phyloP scores from a whole-genome alignment of 2,329 filamentous ascomycete genomes.

The Hypoxylon sp. region DNA sequence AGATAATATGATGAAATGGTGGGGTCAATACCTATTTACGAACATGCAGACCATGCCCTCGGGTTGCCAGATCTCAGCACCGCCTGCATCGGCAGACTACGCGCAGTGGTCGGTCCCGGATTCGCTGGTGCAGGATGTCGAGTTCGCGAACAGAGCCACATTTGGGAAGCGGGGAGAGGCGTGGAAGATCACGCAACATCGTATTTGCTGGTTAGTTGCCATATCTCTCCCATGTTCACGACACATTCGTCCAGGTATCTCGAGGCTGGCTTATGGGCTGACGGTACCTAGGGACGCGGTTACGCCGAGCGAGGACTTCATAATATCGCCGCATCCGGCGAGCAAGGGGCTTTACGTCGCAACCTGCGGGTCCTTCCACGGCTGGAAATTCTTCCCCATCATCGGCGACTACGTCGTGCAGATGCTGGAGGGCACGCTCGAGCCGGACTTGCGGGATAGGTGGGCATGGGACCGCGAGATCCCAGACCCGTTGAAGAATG shows the following conservation, averaged over 20 bases:
- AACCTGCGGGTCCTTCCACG: slow-evolving; percentile 71
- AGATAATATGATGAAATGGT: slow-evolving; percentile 64
- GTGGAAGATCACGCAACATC: slow-evolving; percentile 68
- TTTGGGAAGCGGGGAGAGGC: slow-evolving; percentile 63
- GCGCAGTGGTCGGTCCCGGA: slow-evolving; percentile 68
- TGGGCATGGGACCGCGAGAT: slow-evolving; percentile 69
- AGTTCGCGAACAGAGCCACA: slow-evolving; percentile 63
- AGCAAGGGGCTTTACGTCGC: slow-evolving; percentile 66
- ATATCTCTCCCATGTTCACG: not conserved
- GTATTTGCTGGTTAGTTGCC: slow-evolving; percentile 70
- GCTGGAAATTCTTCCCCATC: slow-evolving; percentile 72
- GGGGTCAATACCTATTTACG: slow-evolving; percentile 66
- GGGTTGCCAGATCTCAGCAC: slow-evolving; percentile 63
- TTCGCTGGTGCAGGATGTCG: slow-evolving; percentile 64
- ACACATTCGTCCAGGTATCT: not conserved
- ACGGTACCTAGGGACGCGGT: slow-evolving; percentile 66
- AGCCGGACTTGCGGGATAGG: slow-evolving; percentile 52
- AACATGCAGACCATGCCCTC: slow-evolving; percentile 62
- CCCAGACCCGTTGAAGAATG: slow-evolving; percentile 59
- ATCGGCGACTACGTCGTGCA: slow-evolving; percentile 69
- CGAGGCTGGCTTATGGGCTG: not conserved
- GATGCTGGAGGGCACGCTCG: slow-evolving; percentile 58
- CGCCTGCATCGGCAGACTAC: slow-evolving; percentile 64
- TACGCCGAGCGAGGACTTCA: slow-evolving; percentile 66
- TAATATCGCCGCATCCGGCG: slow-evolving; percentile 65